Evolutionary conservation across 2,329 filamentous ascomycete species (phyloP).

Genomic region (Clarireedia paspali): DNA sequence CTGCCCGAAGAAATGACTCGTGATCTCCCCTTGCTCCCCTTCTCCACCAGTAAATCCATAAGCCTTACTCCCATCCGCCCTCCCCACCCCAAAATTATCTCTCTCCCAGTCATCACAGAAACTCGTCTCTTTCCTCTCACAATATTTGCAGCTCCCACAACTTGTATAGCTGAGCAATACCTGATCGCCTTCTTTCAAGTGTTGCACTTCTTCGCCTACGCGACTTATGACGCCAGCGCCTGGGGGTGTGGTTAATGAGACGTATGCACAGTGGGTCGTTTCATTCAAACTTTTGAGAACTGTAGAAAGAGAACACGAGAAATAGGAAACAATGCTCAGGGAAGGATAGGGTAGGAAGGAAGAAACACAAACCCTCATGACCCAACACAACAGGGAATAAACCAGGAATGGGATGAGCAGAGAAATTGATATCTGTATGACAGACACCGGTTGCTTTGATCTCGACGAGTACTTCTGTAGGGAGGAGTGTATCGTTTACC

Average conservation of each 20-base stretch:
- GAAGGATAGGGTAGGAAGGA: too few species aligned
- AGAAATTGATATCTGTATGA: constrained; percentile 19
- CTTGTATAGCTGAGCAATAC: constrained; percentile 31
- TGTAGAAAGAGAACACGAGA: background rate
- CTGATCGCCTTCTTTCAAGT: constrained; percentile 14
- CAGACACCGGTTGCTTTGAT: constrained; percentile 32
- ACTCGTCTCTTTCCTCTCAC: constrained; percentile 21
- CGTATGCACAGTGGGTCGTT: background rate
- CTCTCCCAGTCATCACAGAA: constrained; percentile 24
- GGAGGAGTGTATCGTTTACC: constrained; percentile 14
- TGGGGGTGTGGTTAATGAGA: background rate
- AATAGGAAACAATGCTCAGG: too few species aligned
- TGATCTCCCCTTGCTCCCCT: constrained; percentile 13
- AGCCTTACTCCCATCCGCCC: constrained; percentile 16
- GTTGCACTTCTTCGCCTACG: constrained; percentile 12
- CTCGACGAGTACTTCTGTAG: constrained; percentile 30
- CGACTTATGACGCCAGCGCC: constrained; percentile 17
- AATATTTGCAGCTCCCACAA: constrained; percentile 30
- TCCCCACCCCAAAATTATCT: constrained; percentile 22
- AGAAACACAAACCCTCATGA: constrained; percentile 23
- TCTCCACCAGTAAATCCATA: constrained; percentile 9
- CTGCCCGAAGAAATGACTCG: constrained; percentile 30
- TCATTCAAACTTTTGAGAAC: background rate
- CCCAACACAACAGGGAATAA: constrained; percentile 26
- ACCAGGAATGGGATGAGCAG: constrained; percentile 12